A percentile compares a stretch with the other conserved stretches of the same genome.
These are phyloP conservation scores for Spinacia oleracea DNA, from an alignment of 179 eudicot genomes.

Conservation along the genomic window DNA sequence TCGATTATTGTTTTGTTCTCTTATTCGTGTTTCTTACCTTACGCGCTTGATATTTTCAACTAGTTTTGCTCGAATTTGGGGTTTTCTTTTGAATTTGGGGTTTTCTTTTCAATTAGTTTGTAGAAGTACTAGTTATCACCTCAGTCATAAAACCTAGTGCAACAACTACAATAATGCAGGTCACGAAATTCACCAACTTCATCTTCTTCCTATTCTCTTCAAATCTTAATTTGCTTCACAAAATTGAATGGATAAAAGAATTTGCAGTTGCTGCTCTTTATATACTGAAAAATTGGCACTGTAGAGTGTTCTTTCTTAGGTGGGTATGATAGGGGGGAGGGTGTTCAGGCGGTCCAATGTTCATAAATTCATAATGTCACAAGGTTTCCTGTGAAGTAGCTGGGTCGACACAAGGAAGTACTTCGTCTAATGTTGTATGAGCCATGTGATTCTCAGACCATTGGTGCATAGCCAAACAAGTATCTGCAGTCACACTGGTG, in stretches of 20 bases:
- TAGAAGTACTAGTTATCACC: neutral
- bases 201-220: neutral
- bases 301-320: neutral
- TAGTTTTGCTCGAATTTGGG: too few relatives aligned
- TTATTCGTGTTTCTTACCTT: too few relatives aligned
- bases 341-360: too few relatives aligned
- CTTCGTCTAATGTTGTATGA: slow-evolving; percentile 83
- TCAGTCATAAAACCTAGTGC: neutral
- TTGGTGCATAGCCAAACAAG: slow-evolving; percentile 80
- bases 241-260: neutral
- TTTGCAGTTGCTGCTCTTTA: neutral
- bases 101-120: too few relatives aligned
- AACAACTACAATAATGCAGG: neutral
- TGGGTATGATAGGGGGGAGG: too few relatives aligned
- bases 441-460: slow-evolving; percentile 82
- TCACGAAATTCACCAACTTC: neutral
- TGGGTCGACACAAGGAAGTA: slow-evolving; percentile 90
- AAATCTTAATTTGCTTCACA: neutral
- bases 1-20: too few relatives aligned
- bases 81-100: too few relatives aligned
- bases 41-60: too few relatives aligned
- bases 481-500: slow-evolving; percentile 76
- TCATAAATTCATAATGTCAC: neutral
- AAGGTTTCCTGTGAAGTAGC: slow-evolving; percentile 80
- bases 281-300: neutral